Evolutionary conservation across 306 rosid genomes (phyloP), one percentile per base, ranked within the genome.

Genomic region (Cicer judaicum): DNA sequence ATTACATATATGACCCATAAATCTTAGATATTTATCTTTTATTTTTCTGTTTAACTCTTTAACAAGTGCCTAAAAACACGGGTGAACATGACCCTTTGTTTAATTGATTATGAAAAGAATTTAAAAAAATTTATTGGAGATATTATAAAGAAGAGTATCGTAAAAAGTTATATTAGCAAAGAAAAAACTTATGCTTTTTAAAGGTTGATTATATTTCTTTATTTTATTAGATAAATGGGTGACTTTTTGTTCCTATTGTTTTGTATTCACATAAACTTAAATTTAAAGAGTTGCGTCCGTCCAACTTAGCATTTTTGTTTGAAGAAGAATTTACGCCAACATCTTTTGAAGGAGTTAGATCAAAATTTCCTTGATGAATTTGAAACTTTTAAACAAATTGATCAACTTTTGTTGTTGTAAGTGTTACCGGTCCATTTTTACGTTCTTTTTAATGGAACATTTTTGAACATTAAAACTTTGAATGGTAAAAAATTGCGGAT

Each of bases 331-430:
- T 84, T 94, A 71, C 97, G 96, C 70, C 85, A 84, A 81, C 76
- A 94, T 88, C 95, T 89, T 66, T 80, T 94, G 68, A 97, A 94
- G 79, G 99, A 92, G 84, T 87, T 94, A 70, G 97, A 90, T 72
- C 92, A 86, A 71, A 79, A 88, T 54, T 94, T 94, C 84, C 96
- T 96, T 21, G 88, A 78, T 49, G 96, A 92, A 74, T 91, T 92
- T 42, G 96, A 92, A 83, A 79, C 16, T 94, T 86, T 40, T 88
- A 96, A 78, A 92, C 89, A 72, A 86, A 78, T 15, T 96, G 99
- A 53, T 93, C 97, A 52, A 88, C 92, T 56, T 85, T 96, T 74
- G 96, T 96, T 70, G 93, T 90, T 42, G 98, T 93, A 89, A 83
- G 96, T 87, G 72, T 29, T 65, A 41, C 34, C 54, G 34, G 34